Percentiles rank a stretch among this genome's conserved stretches.
These are phyloP conservation scores for Hypoxylon sp. DNA, from an alignment of 2,329 filamentous ascomycete genomes.

Conservation along the genomic window DNA sequence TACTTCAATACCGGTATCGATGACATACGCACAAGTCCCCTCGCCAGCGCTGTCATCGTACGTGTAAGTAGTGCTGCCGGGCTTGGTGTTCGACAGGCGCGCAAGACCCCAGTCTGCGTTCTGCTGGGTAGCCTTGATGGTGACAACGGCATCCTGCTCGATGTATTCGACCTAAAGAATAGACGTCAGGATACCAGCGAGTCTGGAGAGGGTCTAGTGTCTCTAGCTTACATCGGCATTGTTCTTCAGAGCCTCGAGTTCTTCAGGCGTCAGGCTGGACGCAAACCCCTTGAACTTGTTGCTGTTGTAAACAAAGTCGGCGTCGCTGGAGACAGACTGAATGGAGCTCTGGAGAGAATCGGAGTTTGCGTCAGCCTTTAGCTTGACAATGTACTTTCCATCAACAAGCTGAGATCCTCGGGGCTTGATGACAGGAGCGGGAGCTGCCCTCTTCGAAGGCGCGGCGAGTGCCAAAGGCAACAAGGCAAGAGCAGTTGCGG, in stretches of 20 bases:
- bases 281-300: conserved; percentile 60
- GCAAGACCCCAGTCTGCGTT: conserved; percentile 62
- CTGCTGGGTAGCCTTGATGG: conserved; percentile 48
- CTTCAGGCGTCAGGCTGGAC: conserved; percentile 60
- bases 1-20: conserved; percentile 68
- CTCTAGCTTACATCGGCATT: conserved; percentile 58
- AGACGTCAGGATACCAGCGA: conserved; percentile 25
- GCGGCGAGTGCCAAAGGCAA: conserved; percentile 54
- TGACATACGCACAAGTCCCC: conserved; percentile 65
- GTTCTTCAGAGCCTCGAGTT: conserved; percentile 59
- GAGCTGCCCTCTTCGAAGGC: conserved; percentile 51
- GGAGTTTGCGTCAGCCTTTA: conserved; percentile 56
- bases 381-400: conserved; percentile 63
- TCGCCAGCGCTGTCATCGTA: conserved; percentile 62
- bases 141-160: conserved; percentile 54
- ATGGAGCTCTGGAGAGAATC: conserved; percentile 54
- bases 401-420: conserved; percentile 51
- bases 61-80: conserved; percentile 57
- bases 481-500: conserved; percentile 48
- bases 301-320: conserved; percentile 54
- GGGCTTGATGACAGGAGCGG: conserved; percentile 52
- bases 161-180: conserved; percentile 54
- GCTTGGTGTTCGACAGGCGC: conserved; percentile 60
- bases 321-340: conserved; percentile 49
- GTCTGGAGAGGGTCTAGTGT: background rate